A percentile compares a stretch with the other conserved stretches of the same genome.
These are phyloP conservation scores for Pelargonium myrrhifolium DNA, from an alignment of 441 rosid species.

Conservation along the genomic window DNA sequence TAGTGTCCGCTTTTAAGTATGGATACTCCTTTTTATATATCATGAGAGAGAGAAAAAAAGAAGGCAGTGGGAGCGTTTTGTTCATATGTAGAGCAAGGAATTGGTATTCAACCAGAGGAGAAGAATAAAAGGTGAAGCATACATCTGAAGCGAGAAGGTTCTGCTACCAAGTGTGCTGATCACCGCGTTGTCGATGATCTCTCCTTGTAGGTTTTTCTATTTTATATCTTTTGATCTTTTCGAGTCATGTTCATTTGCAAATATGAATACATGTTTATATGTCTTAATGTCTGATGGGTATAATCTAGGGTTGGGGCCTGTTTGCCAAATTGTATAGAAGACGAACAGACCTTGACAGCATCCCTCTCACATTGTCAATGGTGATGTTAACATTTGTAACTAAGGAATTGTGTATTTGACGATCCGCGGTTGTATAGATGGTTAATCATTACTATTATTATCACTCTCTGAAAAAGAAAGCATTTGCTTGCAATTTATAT, in stretches of 20 bases:
- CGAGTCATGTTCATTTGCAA: slow-evolving; percentile 14
- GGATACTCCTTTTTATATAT: slow-evolving; percentile 25
- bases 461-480: background rate
- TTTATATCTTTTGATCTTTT: slow-evolving; percentile 9
- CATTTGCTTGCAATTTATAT: background rate
- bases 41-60: slow-evolving; percentile 4
- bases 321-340: slow-evolving; percentile 32
- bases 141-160: slow-evolving; percentile 22
- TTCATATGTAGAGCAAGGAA: slow-evolving; percentile 24
- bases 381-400: background rate
- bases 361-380: background rate
- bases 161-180: slow-evolving; percentile 17
- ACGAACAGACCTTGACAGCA: slow-evolving; percentile 7
- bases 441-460: background rate
- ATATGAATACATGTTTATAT: slow-evolving; percentile 14
- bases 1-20: slow-evolving; percentile 39
- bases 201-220: slow-evolving; percentile 16
- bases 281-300: slow-evolving; percentile 15
- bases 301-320: slow-evolving; percentile 18
- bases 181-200: slow-evolving; percentile 15
- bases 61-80: slow-evolving; percentile 23
- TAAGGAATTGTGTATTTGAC: background rate
- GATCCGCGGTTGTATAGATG: slow-evolving; percentile 12
- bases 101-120: slow-evolving; percentile 22
- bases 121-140: slow-evolving; percentile 25